A percentile compares a stretch with the other conserved stretches of the same genome.
Conservation (phyloP, 2,329 filamentous ascomycete genomes). For the Proliferodiscus dingleyae region DNA sequence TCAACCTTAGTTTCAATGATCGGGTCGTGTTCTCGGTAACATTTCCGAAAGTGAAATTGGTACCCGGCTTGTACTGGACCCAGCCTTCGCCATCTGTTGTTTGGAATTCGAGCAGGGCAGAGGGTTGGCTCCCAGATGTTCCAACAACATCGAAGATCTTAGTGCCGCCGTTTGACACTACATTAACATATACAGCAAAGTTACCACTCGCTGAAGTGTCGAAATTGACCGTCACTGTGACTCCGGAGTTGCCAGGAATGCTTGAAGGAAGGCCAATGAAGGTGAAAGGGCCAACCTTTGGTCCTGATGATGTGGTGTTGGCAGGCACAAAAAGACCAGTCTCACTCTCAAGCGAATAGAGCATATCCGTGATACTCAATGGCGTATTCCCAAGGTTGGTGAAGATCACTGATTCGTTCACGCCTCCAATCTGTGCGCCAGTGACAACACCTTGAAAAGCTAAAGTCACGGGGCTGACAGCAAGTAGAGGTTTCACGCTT, state of each 20-base stretch:
- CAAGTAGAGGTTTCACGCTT: slow-evolving; percentile 42
- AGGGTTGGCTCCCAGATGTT: slow-evolving; percentile 44
- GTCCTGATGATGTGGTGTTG: slow-evolving; percentile 31
- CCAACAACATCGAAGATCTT: slow-evolving; percentile 44
- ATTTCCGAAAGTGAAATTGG: slow-evolving; percentile 50
- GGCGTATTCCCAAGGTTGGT: slow-evolving; percentile 44
- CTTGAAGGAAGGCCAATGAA: slow-evolving; percentile 42
- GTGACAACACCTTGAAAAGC: slow-evolving; percentile 47
- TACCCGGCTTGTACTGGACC: slow-evolving; percentile 40
- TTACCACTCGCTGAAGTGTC: slow-evolving; percentile 42
- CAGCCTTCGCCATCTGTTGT: slow-evolving; percentile 45
- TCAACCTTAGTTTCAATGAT: slow-evolving; percentile 47
- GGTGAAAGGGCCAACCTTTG: slow-evolving; percentile 44
- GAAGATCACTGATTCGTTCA: slow-evolving; percentile 42
- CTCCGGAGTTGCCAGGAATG: slow-evolving; percentile 37
- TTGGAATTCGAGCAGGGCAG: slow-evolving; percentile 51
- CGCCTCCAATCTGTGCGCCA: slow-evolving; percentile 35
- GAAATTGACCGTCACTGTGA: slow-evolving; percentile 43
- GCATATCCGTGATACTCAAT: slow-evolving; percentile 40
- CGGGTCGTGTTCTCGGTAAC: slow-evolving; percentile 47
- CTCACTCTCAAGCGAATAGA: slow-evolving; percentile 30
- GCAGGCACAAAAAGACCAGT: slow-evolving; percentile 38
- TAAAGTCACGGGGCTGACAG: slow-evolving; percentile 43
- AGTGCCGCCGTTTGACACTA: slow-evolving; percentile 47
- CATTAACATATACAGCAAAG: slow-evolving; percentile 44